Percentiles rank a stretch among this genome's conserved stretches.
These are phyloP conservation scores for Geotrichum carabidarum DNA, from an alignment of 1,139 yeast genomes.

Conservation along the genomic window DNA sequence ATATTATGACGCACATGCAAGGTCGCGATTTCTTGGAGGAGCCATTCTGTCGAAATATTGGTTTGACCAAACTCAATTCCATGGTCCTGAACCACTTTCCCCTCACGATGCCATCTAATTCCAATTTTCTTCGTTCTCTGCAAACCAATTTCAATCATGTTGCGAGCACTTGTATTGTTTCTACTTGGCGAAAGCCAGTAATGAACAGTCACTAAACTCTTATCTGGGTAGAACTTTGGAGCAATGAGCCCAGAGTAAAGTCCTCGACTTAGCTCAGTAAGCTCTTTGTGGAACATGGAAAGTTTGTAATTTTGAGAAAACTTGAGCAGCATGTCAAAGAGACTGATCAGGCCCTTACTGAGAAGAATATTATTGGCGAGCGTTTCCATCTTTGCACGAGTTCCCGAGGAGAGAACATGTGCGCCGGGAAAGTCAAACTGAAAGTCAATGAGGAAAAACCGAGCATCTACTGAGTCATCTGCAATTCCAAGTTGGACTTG, in stretches of 20 bases:
- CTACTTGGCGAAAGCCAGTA: conserved; percentile 53
- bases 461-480: conserved; percentile 55
- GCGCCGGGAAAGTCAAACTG: conserved; percentile 45
- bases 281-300: conserved; percentile 61
- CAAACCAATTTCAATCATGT: conserved; percentile 64
- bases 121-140: conserved; percentile 46
- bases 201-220: conserved; percentile 54
- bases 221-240: conserved; percentile 61
- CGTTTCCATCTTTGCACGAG: conserved; percentile 49
- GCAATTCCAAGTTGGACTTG: conserved; percentile 67
- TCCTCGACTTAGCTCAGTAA: conserved; percentile 51
- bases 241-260: conserved; percentile 65
- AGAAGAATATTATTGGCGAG: conserved; percentile 55
- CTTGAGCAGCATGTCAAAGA: conserved; percentile 63
- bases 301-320: conserved; percentile 72
- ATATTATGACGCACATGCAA: conserved; percentile 32
- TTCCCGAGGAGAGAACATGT: conserved; percentile 32
- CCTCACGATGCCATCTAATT: conserved; percentile 65
- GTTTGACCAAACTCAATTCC: conserved; percentile 28
- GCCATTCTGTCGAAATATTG: conserved; percentile 30
- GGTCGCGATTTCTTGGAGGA: conserved; percentile 30
- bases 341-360: conserved; percentile 50
- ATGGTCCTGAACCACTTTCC: conserved; percentile 36
- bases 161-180: conserved; percentile 35
- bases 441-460: conserved; percentile 71